Percentiles rank a stretch among this genome's conserved stretches.
phyloP scores from a whole-genome alignment of 148 eudicot species.

The Polygonum aviculare region DNA sequence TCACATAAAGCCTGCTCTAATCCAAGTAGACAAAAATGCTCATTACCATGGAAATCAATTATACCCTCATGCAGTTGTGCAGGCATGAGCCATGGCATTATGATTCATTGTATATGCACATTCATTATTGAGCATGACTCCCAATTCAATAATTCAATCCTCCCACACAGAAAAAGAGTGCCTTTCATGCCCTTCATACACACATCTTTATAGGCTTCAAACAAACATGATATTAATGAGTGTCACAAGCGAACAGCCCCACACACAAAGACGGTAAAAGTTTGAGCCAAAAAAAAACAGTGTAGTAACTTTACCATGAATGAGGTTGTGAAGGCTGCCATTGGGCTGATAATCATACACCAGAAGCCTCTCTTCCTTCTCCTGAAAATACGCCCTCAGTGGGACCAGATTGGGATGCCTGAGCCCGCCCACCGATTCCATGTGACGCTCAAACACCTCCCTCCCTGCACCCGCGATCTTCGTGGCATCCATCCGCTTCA shows the following conservation, averaged over 20 bases:
- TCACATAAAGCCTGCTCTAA: neutral
- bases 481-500: constrained; percentile 36
- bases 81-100: neutral
- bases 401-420: constrained; percentile 61
- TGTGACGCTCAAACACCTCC: constrained; percentile 45
- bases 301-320: constrained; percentile 33
- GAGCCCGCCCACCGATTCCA: constrained; percentile 54
- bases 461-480: constrained; percentile 31
- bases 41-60: neutral
- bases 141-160: neutral
- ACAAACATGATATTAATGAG: neutral
- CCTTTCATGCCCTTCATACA: neutral
- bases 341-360: constrained; percentile 64
- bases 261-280: too few species aligned
- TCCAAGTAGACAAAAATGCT: neutral
- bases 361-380: constrained; percentile 49
- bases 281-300: too few species aligned
- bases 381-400: constrained; percentile 48
- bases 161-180: neutral
- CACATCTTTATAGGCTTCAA: neutral
- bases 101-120: neutral
- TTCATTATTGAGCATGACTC: neutral
- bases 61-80: neutral
- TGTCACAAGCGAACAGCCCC: neutral
- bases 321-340: constrained; percentile 47